Evolutionary conservation across 2,329 filamentous ascomycete genomes (phyloP).

Genomic region (Sporothrix sp.): DNA sequence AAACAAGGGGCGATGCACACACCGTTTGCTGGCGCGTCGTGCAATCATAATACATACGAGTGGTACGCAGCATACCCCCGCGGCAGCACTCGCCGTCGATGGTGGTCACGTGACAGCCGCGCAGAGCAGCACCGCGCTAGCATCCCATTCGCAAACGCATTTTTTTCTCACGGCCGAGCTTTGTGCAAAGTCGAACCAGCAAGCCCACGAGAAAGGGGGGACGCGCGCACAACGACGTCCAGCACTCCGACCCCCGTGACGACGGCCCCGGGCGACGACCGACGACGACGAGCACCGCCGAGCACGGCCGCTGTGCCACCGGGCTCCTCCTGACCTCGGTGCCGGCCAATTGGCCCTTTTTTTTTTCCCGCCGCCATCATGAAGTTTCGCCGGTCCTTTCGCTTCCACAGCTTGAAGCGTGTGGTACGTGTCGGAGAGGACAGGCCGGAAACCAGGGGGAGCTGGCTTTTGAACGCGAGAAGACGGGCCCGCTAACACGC

Average conservation of each 20-base stretch:
- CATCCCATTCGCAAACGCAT: slow-evolving; percentile 11
- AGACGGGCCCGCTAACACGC: too few species aligned
- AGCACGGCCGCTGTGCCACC: background rate
- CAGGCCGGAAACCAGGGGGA: background rate
- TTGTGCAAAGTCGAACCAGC: slow-evolving; percentile 1
- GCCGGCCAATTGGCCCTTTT: background rate
- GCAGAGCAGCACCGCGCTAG: slow-evolving; percentile 1
- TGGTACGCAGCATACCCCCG: too few species aligned
- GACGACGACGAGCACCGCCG: background rate
- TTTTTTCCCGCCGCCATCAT: slow-evolving; percentile 34
- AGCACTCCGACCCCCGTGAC: background rate
- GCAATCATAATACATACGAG: too few species aligned
- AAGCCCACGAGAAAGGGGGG: slow-evolving; percentile 1
- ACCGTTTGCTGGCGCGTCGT: too few species aligned
- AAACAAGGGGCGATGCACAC: too few species aligned
- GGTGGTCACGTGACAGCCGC: slow-evolving; percentile 13
- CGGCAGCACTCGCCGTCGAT: too few species aligned
- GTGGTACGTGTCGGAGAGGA: slow-evolving; percentile 41
- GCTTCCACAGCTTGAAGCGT: slow-evolving; percentile 58
- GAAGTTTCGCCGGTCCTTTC: slow-evolving; percentile 45
- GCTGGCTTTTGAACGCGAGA: background rate
- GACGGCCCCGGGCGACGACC: background rate
- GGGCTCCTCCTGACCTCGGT: background rate
- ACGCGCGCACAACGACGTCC: background rate
- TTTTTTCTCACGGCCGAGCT: slow-evolving; percentile 8